Conservation (phyloP, 139 green algal genomes). For the Monoraphidium neglectum region DNA sequence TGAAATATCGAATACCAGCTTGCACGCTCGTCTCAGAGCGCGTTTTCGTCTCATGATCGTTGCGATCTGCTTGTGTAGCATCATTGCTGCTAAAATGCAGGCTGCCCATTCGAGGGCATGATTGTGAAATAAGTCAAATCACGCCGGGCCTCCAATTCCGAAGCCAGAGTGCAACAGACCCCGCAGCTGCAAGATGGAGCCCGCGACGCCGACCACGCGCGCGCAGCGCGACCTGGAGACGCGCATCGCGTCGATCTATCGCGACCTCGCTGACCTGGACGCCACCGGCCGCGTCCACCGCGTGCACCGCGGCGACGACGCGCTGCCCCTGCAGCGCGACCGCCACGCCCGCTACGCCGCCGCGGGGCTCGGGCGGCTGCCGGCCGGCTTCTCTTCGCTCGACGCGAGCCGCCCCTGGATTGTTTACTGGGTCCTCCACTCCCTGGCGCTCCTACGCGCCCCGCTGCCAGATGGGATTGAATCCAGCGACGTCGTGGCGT, state of each 20-base stretch:
- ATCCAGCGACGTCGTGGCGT: constrained; percentile 59
- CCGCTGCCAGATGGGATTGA: constrained; percentile 15
- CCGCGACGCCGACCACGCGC: neutral
- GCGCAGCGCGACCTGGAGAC: neutral
- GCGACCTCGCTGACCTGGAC: constrained; percentile 9
- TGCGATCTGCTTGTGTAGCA: too few species aligned
- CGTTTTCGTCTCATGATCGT: too few species aligned
- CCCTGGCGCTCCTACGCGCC: constrained; percentile 75
- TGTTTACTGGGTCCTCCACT: constrained; percentile 91
- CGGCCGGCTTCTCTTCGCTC: constrained; percentile 62
- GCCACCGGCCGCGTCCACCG: neutral
- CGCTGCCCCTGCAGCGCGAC: constrained; percentile 52
- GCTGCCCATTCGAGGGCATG: too few species aligned
- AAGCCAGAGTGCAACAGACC: too few species aligned
- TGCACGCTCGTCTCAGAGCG: too few species aligned
- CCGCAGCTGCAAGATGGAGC: neutral
- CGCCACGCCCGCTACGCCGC: constrained; percentile 67
- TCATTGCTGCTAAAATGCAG: too few species aligned
- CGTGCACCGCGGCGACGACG: neutral
- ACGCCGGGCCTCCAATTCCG: too few species aligned
- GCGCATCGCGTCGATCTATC: constrained; percentile 15
- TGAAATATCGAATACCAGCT: too few species aligned
- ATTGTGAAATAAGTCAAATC: too few species aligned
- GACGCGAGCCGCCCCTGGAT: constrained; percentile 92
- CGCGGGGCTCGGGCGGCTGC: constrained; percentile 52